Base-by-base conservation (phyloP, 306 rosid genomes). In the Castanea crenata region DNA sequence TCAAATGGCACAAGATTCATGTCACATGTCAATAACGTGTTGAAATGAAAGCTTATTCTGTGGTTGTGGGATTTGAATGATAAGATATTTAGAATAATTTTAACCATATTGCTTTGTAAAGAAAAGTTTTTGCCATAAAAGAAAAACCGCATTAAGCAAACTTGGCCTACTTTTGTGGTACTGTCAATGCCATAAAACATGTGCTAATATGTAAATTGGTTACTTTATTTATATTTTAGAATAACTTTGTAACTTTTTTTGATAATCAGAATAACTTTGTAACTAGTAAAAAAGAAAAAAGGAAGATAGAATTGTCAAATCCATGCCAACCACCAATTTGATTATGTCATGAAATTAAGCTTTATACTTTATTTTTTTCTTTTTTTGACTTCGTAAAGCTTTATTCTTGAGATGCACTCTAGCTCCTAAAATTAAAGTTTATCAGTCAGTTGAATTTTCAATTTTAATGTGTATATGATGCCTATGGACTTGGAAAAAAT, bases 241-340 rank as follows among this genome's bases (percentile, higher is more conserved):
- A 73, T 5, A 44, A 4, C 16, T 49, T 49, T 49, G 15, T 49
- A 49, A 10, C 54, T 49, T 41, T 21, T 21, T 58, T 58, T 58
- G 32, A 12, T 62, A 62, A 31, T 27, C 29, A 18, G 69, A 27
- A 23, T 12, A 12, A 41, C 5, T 49, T 49, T 49, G 15, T 49
- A 49, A 10, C 54, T 12, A 13, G 54, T 12, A 49, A 49, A 21
- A 76, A 34, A 34, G 2, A 51, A 35, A 62, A 3, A 44, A 76
- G 58, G 6, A 32, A 41, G 68, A 35, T 18, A 72, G 41, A 76
- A 76, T 74, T 59, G 77, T 83, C 80, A 79, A 83, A 70, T 79
- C 80, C 61, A 27, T 61, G 73, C 86, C 86, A 77, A 65, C 82
- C 20, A 82, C 76, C 38, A 77, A 65, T 73, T 61, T 67, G 58